A percentile compares a stretch with the other conserved stretches of the same genome.
Conservation (phyloP, 345 rosid species). For the Boechera stricta region DNA sequence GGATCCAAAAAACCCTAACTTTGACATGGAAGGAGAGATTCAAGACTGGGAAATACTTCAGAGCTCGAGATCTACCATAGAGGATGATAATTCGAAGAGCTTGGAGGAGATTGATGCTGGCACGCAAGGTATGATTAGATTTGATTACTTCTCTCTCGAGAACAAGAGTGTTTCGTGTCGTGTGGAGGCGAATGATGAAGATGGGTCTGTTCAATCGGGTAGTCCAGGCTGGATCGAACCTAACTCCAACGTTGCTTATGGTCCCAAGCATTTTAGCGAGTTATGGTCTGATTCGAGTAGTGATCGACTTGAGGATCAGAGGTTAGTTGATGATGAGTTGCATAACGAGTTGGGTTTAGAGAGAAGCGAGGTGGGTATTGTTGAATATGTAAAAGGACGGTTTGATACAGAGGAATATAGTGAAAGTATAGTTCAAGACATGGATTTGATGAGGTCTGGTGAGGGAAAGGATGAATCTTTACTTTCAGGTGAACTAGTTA, state of each 20-base stretch:
- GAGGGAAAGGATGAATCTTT: constrained; percentile 32
- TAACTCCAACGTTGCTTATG: constrained; percentile 54
- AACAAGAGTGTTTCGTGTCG: constrained; percentile 37
- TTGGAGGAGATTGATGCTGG: constrained; percentile 58
- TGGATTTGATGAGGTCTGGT: constrained; percentile 45
- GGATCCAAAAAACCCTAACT: constrained; percentile 21
- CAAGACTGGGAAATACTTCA: constrained; percentile 85
- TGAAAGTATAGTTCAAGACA: constrained; percentile 45
- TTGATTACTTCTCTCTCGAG: constrained; percentile 83
- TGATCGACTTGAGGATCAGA: constrained; percentile 72
- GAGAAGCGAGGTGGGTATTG: constrained; percentile 18
- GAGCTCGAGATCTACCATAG: constrained; percentile 51
- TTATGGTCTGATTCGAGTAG: constrained; percentile 91
- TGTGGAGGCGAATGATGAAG: constrained; percentile 51
- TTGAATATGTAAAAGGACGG: neutral
- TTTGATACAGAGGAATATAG: constrained; percentile 27
- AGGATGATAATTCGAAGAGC: constrained; percentile 40
- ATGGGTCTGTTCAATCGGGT: constrained; percentile 69
- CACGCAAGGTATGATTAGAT: constrained; percentile 68
- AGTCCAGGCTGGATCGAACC: constrained; percentile 98
- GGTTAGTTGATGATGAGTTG: constrained; percentile 50
- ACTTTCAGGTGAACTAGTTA: constrained; percentile 5
- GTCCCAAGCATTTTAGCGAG: constrained; percentile 57
- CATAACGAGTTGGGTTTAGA: constrained; percentile 39
- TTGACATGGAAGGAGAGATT: constrained; percentile 54